Evolutionary conservation across 306 rosid species (phyloP).

Genomic region (Carpinus viminea): DNA sequence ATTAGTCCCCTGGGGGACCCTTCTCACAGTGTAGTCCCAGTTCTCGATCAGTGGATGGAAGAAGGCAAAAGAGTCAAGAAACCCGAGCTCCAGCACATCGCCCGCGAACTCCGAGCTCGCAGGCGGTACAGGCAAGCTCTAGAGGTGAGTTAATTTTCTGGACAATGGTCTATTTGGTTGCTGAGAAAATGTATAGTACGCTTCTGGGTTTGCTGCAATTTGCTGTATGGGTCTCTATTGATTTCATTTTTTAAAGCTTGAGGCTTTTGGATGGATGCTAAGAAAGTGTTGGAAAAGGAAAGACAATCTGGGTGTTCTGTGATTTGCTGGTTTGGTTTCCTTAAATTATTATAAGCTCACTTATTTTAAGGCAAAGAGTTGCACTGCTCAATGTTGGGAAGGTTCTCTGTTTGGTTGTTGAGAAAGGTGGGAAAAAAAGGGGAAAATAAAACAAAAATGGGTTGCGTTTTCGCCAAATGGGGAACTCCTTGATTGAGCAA

Average conservation of each 20-base stretch:
- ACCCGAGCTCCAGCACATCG: slow-evolving; percentile 34
- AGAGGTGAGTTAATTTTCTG: slow-evolving; percentile 32
- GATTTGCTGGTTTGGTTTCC: neutral
- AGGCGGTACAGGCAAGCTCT: slow-evolving; percentile 64
- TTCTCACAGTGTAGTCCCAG: slow-evolving; percentile 47
- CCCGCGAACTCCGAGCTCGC: slow-evolving; percentile 46
- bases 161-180: slow-evolving; percentile 2
- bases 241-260: neutral
- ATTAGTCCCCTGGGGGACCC: slow-evolving; percentile 68
- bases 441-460: neutral
- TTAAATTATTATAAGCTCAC: neutral
- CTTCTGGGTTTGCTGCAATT: neutral
- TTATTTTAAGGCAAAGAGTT: neutral
- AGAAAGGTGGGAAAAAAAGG: neutral
- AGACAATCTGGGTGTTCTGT: neutral
- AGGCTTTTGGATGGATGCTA: neutral
- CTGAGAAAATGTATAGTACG: neutral
- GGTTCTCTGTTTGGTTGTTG: slow-evolving; percentile 3
- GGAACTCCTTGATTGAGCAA: neutral
- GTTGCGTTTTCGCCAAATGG: neutral
- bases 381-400: neutral
- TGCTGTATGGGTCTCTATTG: neutral
- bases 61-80: slow-evolving; percentile 38
- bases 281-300: neutral
- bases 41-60: slow-evolving; percentile 59